Evolutionary conservation across 148 eudicot genomes (phyloP).

Genomic region (Persicaria maculosa): DNA sequence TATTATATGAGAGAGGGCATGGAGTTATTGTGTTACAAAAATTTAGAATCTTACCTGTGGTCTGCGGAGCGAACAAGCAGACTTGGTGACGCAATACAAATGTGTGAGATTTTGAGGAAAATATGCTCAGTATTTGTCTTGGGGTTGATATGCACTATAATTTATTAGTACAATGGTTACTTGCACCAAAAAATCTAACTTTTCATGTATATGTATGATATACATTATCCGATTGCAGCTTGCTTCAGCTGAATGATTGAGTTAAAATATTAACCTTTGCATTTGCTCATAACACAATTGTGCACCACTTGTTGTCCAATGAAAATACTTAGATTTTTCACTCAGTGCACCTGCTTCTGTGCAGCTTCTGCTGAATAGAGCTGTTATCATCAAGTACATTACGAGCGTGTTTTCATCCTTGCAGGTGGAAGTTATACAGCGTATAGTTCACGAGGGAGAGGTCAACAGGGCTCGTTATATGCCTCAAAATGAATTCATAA

Average conservation of each 20-base stretch:
- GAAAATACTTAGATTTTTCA: neutral
- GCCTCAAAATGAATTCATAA: constrained; percentile 81
- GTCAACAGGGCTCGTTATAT: constrained; percentile 90
- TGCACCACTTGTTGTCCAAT: neutral
- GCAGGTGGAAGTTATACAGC: constrained; percentile 86
- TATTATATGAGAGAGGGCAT: neutral
- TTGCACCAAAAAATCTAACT: neutral
- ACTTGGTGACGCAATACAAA: neutral
- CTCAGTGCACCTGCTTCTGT: neutral
- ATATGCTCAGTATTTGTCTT: neutral
- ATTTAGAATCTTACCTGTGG: neutral
- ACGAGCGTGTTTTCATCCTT: neutral
- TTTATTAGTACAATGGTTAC: neutral
- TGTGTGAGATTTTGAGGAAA: neutral
- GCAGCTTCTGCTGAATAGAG: neutral
- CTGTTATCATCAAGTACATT: neutral
- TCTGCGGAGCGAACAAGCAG: neutral
- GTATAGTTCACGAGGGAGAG: constrained; percentile 85
- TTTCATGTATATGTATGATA: neutral
- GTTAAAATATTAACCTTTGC: neutral
- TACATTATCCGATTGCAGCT: neutral
- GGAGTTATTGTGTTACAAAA: neutral
- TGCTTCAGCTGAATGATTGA: constrained; percentile 1
- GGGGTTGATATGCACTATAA: neutral
- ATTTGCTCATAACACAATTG: neutral